Conservation (phyloP, 805 yeast genomes). For the Zygosaccharomyces gambellarensis region DNA sequence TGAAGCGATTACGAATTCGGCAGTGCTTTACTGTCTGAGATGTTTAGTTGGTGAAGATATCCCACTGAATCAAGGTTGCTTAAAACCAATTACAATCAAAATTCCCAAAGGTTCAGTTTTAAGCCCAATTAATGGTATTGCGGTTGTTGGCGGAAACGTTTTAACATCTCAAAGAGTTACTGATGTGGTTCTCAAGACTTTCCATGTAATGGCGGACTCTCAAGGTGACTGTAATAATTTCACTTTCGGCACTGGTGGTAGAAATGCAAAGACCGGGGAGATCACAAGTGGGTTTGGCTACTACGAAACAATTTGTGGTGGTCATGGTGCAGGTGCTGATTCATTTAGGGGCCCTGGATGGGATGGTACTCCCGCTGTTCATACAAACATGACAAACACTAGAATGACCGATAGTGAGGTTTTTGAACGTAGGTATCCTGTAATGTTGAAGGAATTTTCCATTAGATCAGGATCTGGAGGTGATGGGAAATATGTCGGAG, state of each 20-base stretch:
- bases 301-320: conserved; percentile 92
- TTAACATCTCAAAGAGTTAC: conserved; percentile 91
- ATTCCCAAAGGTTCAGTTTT: conserved; percentile 60
- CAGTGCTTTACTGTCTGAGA: conserved; percentile 79
- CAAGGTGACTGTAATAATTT: conserved; percentile 95
- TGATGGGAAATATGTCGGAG: conserved; percentile 63
- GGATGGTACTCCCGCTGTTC: conserved; percentile 86
- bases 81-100: conserved; percentile 64
- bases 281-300: conserved; percentile 68
- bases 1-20: conserved; percentile 79
- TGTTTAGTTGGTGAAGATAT: conserved; percentile 80
- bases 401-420: conserved; percentile 88
- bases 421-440: conserved; percentile 84
- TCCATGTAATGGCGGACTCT: conserved; percentile 85
- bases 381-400: conserved; percentile 90
- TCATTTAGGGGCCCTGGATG: conserved; percentile 59
- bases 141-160: conserved; percentile 93
- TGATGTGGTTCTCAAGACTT: conserved; percentile 81
- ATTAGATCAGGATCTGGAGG: conserved; percentile 78
- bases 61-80: conserved; percentile 90
- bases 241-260: conserved; percentile 81
- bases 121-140: conserved; percentile 77
- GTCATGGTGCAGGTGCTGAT: conserved; percentile 70
- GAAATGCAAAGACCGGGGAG: conserved; percentile 41
- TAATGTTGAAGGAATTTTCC: conserved; percentile 63